Conservation (phyloP, 139 green algal genomes). For the Chlorella sp. region DNA sequence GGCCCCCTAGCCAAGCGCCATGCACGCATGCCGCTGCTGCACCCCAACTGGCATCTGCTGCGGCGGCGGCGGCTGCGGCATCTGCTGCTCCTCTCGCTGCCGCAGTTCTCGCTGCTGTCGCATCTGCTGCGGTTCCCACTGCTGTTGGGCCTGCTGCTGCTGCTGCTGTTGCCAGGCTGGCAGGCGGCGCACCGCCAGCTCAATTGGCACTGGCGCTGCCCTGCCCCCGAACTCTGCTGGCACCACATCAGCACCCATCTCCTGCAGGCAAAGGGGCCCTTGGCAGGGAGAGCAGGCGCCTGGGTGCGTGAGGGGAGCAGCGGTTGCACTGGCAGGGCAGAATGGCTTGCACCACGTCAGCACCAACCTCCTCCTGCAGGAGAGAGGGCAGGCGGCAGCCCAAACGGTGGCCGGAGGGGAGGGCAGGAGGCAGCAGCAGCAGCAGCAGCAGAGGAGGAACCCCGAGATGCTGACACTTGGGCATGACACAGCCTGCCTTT, state of each 20-base stretch:
- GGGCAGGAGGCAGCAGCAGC: neutral
- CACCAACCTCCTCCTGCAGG: neutral
- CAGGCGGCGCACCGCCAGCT: conserved; percentile 1
- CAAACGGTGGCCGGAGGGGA: neutral
- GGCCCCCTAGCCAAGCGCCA: no score
- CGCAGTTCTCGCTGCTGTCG: no score
- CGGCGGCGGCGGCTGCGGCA: no score
- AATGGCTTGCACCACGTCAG: no score
- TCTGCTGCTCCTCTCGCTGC: no score
- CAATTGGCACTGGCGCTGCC: neutral
- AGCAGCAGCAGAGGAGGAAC: neutral
- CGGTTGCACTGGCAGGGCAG: no score
- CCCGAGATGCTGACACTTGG: neutral
- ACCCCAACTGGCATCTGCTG: no score
- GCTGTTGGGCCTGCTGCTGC: no score
- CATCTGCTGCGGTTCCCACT: neutral
- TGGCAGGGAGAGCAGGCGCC: neutral
- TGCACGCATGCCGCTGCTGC: no score
- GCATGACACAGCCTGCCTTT: neutral
- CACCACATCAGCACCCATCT: conserved; percentile 14
- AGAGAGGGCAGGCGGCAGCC: neutral
- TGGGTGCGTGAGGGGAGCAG: neutral
- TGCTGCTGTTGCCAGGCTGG: no score
- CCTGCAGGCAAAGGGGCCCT: neutral
- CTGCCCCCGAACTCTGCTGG: conserved; percentile 13